These are phyloP conservation scores for Lactifluus pinguis DNA, from an alignment of 768 basidiomycete species.

Conservation along the genomic window DNA sequence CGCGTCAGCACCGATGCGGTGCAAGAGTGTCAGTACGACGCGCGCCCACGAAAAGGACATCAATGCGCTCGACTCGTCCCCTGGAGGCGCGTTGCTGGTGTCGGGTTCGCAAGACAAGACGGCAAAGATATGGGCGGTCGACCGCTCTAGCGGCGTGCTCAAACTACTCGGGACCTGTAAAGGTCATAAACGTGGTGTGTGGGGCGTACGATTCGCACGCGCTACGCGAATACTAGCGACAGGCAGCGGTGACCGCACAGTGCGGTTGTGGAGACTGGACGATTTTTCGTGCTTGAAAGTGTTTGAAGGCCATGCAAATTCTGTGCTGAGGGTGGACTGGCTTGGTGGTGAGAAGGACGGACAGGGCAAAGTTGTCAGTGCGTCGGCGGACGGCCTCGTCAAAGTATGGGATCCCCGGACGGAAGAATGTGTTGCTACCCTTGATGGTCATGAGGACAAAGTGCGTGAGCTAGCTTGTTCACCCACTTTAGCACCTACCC, in stretches of 20 bases:
- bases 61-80: constrained; percentile 88
- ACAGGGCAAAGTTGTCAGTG: constrained; percentile 66
- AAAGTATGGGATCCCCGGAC: constrained; percentile 91
- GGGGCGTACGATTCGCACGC: constrained; percentile 84
- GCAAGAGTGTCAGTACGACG: constrained; percentile 73
- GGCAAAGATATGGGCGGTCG: constrained; percentile 80
- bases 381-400: constrained; percentile 90
- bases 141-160: constrained; percentile 54
- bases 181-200: constrained; percentile 95
- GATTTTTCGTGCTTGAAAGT: constrained; percentile 93
- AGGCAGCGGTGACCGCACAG: constrained; percentile 90
- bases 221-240: constrained; percentile 82
- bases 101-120: constrained; percentile 96
- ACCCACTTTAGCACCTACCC: not conserved
- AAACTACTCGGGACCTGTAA: constrained; percentile 79
- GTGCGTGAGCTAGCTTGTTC: constrained; percentile 32
- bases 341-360: constrained; percentile 52
- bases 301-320: constrained; percentile 97
- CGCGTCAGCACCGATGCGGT: constrained; percentile 34
- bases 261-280: constrained; percentile 90
- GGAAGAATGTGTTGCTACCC: constrained; percentile 78
- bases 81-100: constrained; percentile 79
- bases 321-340: constrained; percentile 89
- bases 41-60: constrained; percentile 98
- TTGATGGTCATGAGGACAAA: constrained; percentile 98